Evolutionary conservation across 73 alveolate genomes (phyloP).

Genomic region (Blepharisma stoltei): DNA sequence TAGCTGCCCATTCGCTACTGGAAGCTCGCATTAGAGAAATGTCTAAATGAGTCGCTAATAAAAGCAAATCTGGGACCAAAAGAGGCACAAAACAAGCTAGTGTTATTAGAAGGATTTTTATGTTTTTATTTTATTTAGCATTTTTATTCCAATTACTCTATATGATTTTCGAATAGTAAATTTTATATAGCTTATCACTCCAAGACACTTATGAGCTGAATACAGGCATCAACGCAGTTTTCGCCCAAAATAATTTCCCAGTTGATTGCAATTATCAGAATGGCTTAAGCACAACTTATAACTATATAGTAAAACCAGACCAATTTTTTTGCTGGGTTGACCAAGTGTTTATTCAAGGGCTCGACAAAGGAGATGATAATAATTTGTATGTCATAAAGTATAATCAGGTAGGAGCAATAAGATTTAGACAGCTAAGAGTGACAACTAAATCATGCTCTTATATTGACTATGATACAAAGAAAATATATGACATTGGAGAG

Average conservation of each 20-base stretch:
- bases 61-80: constrained; percentile 18
- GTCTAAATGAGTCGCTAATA: constrained; percentile 3
- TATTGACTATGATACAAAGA: not conserved
- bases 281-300: not conserved
- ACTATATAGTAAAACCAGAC: not conserved
- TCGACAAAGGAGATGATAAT: not conserved
- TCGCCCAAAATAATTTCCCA: not conserved
- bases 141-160: not conserved
- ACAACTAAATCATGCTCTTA: not conserved
- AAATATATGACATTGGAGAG: not conserved
- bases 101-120: not conserved
- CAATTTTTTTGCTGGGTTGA: constrained; percentile 24
- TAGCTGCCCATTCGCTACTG: not conserved
- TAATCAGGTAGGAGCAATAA: constrained; percentile 20
- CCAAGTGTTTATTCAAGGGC: not conserved
- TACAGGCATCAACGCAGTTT: not conserved
- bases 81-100: constrained; percentile 19
- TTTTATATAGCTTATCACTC: not conserved
- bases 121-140: not conserved
- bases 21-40: not conserved
- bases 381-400: constrained; percentile 38
- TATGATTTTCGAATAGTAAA: not conserved
- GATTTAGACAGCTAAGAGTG: constrained; percentile 7
- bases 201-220: constrained; percentile 19
- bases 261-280: not conserved